phyloP scores from a whole-genome alignment of 2,329 filamentous ascomycete genomes.

The Diaporthe longicolla region DNA sequence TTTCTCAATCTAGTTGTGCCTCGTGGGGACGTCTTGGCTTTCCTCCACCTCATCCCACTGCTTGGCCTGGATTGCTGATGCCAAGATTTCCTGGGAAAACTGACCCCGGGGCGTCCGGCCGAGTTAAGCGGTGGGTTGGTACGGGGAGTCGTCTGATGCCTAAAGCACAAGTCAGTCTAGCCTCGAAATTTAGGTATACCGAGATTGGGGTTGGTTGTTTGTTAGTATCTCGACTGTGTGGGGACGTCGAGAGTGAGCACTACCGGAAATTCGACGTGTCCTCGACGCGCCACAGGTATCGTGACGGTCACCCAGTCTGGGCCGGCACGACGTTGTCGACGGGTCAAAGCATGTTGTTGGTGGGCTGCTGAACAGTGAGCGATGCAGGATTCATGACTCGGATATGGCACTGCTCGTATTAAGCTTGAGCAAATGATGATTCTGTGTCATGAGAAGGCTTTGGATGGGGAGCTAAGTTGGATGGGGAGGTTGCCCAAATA shows the following conservation, averaged over 20 bases:
- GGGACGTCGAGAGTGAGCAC: neutral
- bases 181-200: neutral
- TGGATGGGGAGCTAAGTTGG: no score
- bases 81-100: constrained; percentile 14
- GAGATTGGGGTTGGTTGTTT: constrained; percentile 7
- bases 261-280: neutral
- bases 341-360: neutral
- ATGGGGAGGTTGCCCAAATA: neutral
- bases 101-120: constrained; percentile 1
- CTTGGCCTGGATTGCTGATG: neutral
- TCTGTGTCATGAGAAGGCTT: no score
- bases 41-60: constrained; percentile 18
- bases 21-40: constrained; percentile 11
- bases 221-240: neutral
- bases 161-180: neutral
- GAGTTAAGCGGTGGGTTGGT: neutral
- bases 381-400: no score
- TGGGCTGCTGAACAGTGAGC: no score
- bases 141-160: constrained; percentile 11
- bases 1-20: constrained; percentile 5
- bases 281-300: neutral
- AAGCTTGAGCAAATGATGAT: no score
- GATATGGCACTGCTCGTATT: neutral
- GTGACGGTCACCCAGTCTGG: neutral
- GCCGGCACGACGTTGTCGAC: neutral